A percentile compares a stretch with the other conserved stretches of the same genome.
Conservation (phyloP, 495 filamentous ascomycete species). For the Geopyxis carbonaria region DNA sequence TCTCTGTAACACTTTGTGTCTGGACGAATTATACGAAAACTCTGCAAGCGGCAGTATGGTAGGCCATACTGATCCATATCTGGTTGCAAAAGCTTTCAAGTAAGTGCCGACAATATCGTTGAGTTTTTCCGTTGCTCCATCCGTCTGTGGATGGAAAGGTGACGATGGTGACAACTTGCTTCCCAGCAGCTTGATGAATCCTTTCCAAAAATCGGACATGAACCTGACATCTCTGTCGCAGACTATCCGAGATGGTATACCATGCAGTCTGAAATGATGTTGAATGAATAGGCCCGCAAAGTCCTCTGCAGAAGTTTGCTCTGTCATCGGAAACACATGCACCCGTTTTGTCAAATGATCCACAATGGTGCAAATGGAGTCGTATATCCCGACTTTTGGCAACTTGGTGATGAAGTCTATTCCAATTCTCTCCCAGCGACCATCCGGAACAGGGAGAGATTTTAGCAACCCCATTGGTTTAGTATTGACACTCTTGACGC, state of each 20-base stretch:
- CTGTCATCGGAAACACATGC: conserved; percentile 11
- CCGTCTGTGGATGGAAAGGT: conserved; percentile 15
- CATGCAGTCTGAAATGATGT: conserved; percentile 5
- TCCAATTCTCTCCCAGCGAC: conserved; percentile 15
- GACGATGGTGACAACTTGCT: not conserved
- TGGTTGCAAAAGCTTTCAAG: conserved; percentile 13
- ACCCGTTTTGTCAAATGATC: conserved; percentile 17
- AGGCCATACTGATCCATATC: too few relatives aligned
- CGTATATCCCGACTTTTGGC: conserved; percentile 5
- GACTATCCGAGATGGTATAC: conserved; percentile 4
- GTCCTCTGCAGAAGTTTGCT: not conserved
- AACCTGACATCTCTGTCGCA: conserved; percentile 6
- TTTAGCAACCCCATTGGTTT: conserved; percentile 11
- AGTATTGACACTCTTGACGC: not conserved
- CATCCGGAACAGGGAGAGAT: conserved; percentile 10
- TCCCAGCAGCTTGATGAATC: not conserved
- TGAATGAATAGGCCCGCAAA: conserved; percentile 1
- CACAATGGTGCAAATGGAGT: conserved; percentile 17
- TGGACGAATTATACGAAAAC: conserved; percentile 5
- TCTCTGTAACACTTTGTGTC: not conserved
- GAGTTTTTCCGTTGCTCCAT: conserved; percentile 18
- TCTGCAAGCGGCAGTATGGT: conserved; percentile 1
- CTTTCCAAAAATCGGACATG: conserved; percentile 6
- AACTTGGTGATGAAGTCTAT: conserved; percentile 24
- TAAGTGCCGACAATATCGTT: conserved; percentile 22